phyloP scores from a whole-genome alignment of 108 stramenopile genomes.

The Schizochytrium sp. region DNA sequence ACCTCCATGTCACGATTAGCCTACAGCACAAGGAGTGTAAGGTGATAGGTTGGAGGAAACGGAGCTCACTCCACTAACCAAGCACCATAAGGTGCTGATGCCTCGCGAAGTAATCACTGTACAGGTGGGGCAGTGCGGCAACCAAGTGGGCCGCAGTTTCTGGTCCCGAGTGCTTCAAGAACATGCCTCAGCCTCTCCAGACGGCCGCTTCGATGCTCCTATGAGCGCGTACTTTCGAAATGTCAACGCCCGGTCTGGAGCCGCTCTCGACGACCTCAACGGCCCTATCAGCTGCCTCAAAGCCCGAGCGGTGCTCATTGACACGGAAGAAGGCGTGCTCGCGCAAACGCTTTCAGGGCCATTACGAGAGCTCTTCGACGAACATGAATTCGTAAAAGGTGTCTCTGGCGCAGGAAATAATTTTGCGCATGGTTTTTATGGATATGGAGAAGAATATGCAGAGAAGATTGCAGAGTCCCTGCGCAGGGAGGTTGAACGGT shows the following conservation, averaged over 20 bases:
- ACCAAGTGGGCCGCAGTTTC: conserved; percentile 77
- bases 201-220: conserved; percentile 67
- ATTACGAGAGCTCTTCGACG: conserved; percentile 74
- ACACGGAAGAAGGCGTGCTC: conserved; percentile 80
- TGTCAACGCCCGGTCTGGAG: conserved; percentile 66
- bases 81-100: conserved; percentile 56
- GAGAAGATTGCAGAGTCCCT: conserved; percentile 70
- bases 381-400: conserved; percentile 70
- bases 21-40: too few species aligned
- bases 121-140: conserved; percentile 80
- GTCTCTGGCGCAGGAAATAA: conserved; percentile 80
- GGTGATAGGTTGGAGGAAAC: too few species aligned
- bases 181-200: conserved; percentile 66
- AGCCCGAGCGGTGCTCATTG: conserved; percentile 75
- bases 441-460: conserved; percentile 73
- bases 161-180: conserved; percentile 74
- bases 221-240: conserved; percentile 74
- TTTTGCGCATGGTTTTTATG: conserved; percentile 76
- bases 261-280: conserved; percentile 24
- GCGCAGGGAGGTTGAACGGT: conserved; percentile 69
- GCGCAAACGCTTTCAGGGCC: conserved; percentile 72
- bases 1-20: too few species aligned
- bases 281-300: conserved; percentile 43
- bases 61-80: too few species aligned
- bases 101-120: conserved; percentile 74